Evolutionary conservation across 345 rosid species (phyloP), one percentile per base, ranked within the genome.

Genomic region (Aquilaria malaccensis): DNA sequence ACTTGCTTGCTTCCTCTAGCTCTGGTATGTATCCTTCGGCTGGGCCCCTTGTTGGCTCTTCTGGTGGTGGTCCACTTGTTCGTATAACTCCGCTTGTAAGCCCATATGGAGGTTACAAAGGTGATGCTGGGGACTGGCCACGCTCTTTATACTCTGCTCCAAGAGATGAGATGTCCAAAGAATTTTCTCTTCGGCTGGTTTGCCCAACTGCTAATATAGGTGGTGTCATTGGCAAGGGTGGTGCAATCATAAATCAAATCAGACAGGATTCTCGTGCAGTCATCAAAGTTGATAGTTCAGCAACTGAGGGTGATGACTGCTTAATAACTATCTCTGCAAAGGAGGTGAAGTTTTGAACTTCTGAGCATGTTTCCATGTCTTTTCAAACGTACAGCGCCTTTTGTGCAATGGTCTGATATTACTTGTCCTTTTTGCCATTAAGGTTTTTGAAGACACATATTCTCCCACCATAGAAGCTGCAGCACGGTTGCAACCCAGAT

Each of bases 151-250:
- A 86, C 67, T 73, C 91, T 32, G 80, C 91, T 76, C 89, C 96
- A 52, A 82, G 96, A 74, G 89, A 94, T 76, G 97, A 88, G 58
- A 75, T 74, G 56, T 68, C 88, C 1, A 88, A 77, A 61, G 96
- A 95, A 62, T 88, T 95, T 69, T 82, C 84, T 62, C 82, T 91
- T 62, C 80, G 95, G 56, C 67, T 95, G 49, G 87, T 91, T 67
- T 90, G 95, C 46, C 93, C 95, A 31, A 75, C 72, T 75, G 89
- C 74, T 58, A 86, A 88, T 78, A 83, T 95, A 67, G 95, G 96
- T 63, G 89, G 88, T 63, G 93, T 95, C 51, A 95, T 91, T 61
- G 99, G 99, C 56, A 95, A 88, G 76, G 96, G 99, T 55, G 97
- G 99, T 62, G 70, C 83, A 53, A 74, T 86, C 65, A 90, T 94